Conservation (phyloP, 306 rosid species). For the Acacia melanoxylon region DNA sequence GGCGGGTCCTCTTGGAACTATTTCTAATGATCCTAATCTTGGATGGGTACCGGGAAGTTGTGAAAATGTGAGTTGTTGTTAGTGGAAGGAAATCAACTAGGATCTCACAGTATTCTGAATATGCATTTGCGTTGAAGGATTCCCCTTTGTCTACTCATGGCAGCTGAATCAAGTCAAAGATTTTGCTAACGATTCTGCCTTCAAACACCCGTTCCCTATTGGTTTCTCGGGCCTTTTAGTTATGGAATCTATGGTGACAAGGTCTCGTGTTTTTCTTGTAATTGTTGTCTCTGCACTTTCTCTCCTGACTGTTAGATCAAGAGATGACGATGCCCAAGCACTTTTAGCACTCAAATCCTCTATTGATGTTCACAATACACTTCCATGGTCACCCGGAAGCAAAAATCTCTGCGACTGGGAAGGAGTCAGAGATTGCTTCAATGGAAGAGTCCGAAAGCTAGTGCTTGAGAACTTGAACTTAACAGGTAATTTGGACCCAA, state of each 20-base stretch:
- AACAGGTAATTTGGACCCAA: constrained; percentile 58
- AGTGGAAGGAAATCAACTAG: neutral
- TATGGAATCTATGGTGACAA: constrained; percentile 22
- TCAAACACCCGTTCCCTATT: neutral
- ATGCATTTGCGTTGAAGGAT: constrained; percentile 27
- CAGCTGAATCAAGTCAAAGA: constrained; percentile 24
- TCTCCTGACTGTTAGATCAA: constrained; percentile 29
- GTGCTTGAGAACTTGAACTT: constrained; percentile 70
- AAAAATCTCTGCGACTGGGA: constrained; percentile 67
- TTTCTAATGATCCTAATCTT: constrained; percentile 29
- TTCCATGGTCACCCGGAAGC: constrained; percentile 63
- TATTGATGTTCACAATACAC: constrained; percentile 51
- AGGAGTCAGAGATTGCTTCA: constrained; percentile 73
- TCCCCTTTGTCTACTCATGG: constrained; percentile 1
- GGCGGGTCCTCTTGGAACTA: constrained; percentile 8
- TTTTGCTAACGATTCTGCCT: neutral
- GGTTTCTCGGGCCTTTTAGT: neutral
- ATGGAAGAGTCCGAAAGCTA: constrained; percentile 79
- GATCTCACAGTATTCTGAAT: constrained; percentile 8
- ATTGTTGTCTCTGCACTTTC: constrained; percentile 15
- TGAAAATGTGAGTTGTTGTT: neutral
- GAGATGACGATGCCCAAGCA: constrained; percentile 51
- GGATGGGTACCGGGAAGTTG: neutral
- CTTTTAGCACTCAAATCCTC: constrained; percentile 63
- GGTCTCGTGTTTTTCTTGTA: constrained; percentile 10